phyloP scores from a whole-genome alignment of 768 basidiomycete species.

The Suillus weaverae region DNA sequence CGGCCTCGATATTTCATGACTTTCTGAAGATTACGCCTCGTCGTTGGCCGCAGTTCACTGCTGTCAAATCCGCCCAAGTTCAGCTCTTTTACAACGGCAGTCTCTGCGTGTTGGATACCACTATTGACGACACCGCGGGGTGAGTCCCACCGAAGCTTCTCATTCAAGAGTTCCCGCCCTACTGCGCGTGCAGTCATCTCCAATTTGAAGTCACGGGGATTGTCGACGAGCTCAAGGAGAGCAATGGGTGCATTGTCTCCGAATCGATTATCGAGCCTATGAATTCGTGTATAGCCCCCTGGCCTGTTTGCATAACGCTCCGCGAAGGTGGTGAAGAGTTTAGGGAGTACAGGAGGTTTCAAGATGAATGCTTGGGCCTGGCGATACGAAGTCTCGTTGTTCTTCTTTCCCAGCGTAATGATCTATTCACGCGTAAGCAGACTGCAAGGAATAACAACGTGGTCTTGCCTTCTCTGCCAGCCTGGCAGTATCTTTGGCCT shows the following conservation, averaged over 20 bases:
- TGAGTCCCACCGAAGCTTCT: conserved; percentile 46
- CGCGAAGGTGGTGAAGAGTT: conserved; percentile 79
- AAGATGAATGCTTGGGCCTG: conserved; percentile 81
- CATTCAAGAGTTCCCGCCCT: conserved; percentile 76
- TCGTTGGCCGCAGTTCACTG: conserved; percentile 57
- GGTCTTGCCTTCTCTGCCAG: conserved; percentile 83
- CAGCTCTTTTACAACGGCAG: conserved; percentile 52
- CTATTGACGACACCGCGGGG: conserved; percentile 50
- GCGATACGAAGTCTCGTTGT: conserved; percentile 64
- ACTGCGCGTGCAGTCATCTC: conserved; percentile 87
- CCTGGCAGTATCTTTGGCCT: conserved; percentile 88
- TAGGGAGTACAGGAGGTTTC: conserved; percentile 68
- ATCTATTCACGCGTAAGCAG: conserved; percentile 47
- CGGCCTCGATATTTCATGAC: conserved; percentile 58
- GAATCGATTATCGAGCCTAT: conserved; percentile 83
- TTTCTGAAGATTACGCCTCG: conserved; percentile 77
- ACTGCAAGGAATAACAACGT: neutral
- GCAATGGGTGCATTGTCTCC: conserved; percentile 95
- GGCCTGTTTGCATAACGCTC: conserved; percentile 77
- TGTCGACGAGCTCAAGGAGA: conserved; percentile 93
- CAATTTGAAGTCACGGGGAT: conserved; percentile 82
- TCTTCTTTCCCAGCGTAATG: conserved; percentile 90
- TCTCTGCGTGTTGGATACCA: conserved; percentile 46
- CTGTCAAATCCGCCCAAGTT: conserved; percentile 36
- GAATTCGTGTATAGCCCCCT: conserved; percentile 94